phyloP scores from a whole-genome alignment of 495 filamentous ascomycete species.

The Tuber calosporum region DNA sequence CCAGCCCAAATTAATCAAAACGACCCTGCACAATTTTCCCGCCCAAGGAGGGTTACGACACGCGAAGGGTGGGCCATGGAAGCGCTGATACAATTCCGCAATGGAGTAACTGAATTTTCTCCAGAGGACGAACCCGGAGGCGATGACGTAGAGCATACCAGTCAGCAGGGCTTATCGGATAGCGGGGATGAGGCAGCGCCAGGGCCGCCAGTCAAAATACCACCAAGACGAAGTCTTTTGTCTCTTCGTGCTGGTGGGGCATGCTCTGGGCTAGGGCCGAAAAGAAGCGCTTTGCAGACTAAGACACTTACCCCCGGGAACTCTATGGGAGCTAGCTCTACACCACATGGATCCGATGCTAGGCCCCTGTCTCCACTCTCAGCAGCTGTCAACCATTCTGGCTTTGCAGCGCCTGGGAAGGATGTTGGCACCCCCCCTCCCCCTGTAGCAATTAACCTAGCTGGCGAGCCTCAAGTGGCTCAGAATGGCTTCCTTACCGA shows the following conservation, averaged over 20 bases:
- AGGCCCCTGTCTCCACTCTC: not conserved
- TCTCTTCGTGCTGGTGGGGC: not conserved
- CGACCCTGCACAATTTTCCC: constrained; percentile 25
- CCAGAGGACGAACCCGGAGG: not conserved
- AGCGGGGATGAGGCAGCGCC: not conserved
- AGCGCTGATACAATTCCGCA: not conserved
- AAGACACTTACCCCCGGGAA: not conserved
- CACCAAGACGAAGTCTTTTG: not conserved
- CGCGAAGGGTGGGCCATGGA: constrained; percentile 32
- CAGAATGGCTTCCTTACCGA: not conserved
- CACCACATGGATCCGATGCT: not conserved
- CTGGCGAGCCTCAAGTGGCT: not conserved
- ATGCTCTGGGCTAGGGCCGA: not conserved
- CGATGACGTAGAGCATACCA: not conserved
- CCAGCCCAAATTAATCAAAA: constrained; percentile 23
- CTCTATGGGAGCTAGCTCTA: not conserved
- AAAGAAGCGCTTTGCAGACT: not conserved
- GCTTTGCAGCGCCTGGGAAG: not conserved
- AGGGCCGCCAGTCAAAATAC: not conserved
- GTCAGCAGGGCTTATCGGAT: not conserved
- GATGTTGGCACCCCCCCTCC: not conserved
- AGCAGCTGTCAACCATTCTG: not conserved
- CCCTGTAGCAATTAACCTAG: not conserved
- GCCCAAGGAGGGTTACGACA: constrained; percentile 28
- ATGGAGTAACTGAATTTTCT: not conserved